A percentile compares a stretch with the other conserved stretches of the same genome.
These are phyloP conservation scores for Suillus discolor DNA, from an alignment of 768 basidiomycete species.

Conservation along the genomic window DNA sequence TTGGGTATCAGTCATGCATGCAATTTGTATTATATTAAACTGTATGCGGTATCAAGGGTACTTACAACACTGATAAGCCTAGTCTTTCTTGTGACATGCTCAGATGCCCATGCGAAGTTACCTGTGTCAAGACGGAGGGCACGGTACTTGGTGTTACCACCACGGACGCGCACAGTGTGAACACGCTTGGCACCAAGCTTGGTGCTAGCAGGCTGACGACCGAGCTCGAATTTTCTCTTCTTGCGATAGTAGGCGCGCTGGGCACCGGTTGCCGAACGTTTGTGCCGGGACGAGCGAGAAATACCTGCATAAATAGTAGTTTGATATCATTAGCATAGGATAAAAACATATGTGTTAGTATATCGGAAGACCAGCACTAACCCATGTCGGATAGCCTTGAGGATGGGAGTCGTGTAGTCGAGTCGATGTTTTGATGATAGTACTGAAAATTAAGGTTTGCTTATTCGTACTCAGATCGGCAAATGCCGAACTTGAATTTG, in stretches of 20 bases:
- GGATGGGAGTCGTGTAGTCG: constrained; percentile 51
- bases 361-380: constrained; percentile 45
- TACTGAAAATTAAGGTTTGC: constrained; percentile 40
- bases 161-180: constrained; percentile 93
- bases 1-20: constrained; percentile 11
- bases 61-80: constrained; percentile 94
- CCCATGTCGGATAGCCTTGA: constrained; percentile 81
- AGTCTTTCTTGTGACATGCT: constrained; percentile 93
- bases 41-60: constrained; percentile 21
- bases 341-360: constrained; percentile 7
- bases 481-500: constrained; percentile 27
- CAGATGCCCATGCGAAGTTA: constrained; percentile 99
- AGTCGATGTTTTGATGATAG: constrained; percentile 57
- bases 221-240: constrained; percentile 99
- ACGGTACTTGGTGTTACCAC: constrained; percentile 94
- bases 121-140: constrained; percentile 96
- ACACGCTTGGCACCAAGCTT: constrained; percentile 95
- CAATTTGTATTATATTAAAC: not conserved
- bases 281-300: constrained; percentile 95
- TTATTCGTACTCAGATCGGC: constrained; percentile 32
- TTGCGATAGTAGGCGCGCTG: constrained; percentile 97
- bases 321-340: constrained; percentile 13
- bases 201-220: constrained; percentile 96
- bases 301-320: constrained; percentile 65
- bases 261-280: constrained; percentile 91